Evolutionary conservation across 306 rosid genomes (phyloP), one percentile per base, ranked within the genome.

Genomic region (Elaeagnus macrophylla): DNA sequence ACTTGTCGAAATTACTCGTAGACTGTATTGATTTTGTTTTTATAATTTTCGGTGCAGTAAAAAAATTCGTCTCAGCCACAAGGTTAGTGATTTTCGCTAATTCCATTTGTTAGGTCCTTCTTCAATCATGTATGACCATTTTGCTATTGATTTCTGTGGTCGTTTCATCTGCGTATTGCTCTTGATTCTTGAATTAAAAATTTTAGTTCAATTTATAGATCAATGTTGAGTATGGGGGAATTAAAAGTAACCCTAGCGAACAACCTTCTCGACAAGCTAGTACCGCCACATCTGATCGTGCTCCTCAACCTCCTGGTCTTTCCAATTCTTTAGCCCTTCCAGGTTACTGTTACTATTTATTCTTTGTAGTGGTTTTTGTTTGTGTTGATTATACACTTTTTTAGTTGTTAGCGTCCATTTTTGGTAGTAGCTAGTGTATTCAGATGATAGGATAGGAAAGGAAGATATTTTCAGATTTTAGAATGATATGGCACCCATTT

Each of bases 321-420:
- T 75, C 95, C 35, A 80, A 67, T 44, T 41, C 59, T 2, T 89
- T 91, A 70, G 95, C 99, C 37, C 95, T 91, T 61, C 82, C 81
- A 41, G 99, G 99, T 91, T 67, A 35, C 7, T 12, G 16, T 63
- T 45, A 8, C 14, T 25, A 25, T 25, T 25, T 25, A 25, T 25
- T 25, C 4, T 25, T 25, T 25, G 32, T 1, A 25, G 4, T 25
- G 32, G 32, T 25, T 25, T 25, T 25, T 25, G 32, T 25, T 25
- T 25, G 32, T 25, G 32, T 25, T 25, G 32, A 25, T 25, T 25
- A 25, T 25, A 5, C 32, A 25, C 32, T 25, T 25, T 25, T 25
- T 25, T 25, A 25, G 32, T 25, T 25, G 32, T 3, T 25, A 25
- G 2, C 32, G 32, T 25, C 32, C 32, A 25, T 25, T 25, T 25